Base-by-base conservation (phyloP, 306 rosid species). In the Pterocarpus santalinus region DNA sequence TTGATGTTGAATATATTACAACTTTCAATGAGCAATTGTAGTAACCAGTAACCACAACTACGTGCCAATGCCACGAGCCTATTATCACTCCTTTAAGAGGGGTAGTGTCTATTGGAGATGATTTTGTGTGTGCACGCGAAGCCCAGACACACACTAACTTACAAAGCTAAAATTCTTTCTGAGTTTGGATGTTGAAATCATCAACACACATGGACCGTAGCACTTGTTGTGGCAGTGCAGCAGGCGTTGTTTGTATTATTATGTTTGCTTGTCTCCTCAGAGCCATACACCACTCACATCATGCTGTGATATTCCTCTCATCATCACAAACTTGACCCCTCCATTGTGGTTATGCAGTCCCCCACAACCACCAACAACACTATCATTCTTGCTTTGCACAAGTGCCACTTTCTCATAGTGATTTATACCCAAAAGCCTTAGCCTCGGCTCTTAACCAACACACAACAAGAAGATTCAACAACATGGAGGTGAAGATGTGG, bases 261-360 rank as follows among this genome's bases (percentile, higher is more conserved):
- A 60, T 90, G 97, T 95, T 84, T 87, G 41, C 77, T 86, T 92
- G 98, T 92, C 97, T 87, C 88, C 97, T 82, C 81, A 56, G 34
- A 75, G 86, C 43, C 89, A 65, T 80, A 80, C 87, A 85, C 85
- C 85, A 62, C 73, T 85, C 80, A 86, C 83, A 69, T 78, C 69
- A 62, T 76, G 3, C 77, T 60, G 33, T 75, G 80, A 83, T 39
- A 67, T 75, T 73, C 38, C 82, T 79, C 87, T 57, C 86, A 84
- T 84, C 85, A 80, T 84, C 83, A 87, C 89, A 52, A 84, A 84
- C 88, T 91, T 84, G 85, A 86, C 41, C 80, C 63, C 66, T 74
- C 83, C 89, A 82, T 77, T 80, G 70, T 77, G 28, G 2, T 55
- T 80, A 73, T 81, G 61, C 65, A 80, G 69, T 79, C 79, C 81